phyloP scores from a whole-genome alignment of 805 yeast genomes.

The Millerago galiae region DNA sequence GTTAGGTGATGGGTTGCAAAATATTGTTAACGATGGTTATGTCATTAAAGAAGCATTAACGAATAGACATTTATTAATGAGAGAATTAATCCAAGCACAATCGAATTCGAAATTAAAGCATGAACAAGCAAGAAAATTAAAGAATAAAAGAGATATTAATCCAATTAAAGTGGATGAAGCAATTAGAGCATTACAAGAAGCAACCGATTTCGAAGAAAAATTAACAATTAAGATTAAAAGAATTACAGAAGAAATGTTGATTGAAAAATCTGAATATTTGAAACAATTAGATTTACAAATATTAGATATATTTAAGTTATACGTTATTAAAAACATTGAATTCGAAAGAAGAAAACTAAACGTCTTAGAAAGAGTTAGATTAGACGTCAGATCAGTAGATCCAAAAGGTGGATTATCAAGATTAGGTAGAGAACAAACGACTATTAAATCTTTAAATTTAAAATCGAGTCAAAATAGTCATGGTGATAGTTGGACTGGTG shows the following conservation, averaged over 20 bases:
- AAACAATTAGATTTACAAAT: constrained; percentile 52
- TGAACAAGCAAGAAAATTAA: constrained; percentile 61
- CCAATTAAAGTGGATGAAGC: constrained; percentile 92
- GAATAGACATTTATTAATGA: constrained; percentile 85
- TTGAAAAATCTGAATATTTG: constrained; percentile 60
- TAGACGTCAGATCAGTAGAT: constrained; percentile 71
- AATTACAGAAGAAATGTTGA: constrained; percentile 78
- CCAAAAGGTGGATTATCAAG: constrained; percentile 75
- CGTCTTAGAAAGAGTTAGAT: constrained; percentile 63
- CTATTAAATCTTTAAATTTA: constrained; percentile 21
- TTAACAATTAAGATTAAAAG: constrained; percentile 73
- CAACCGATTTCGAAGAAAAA: constrained; percentile 69
- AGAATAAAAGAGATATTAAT: constrained; percentile 66
- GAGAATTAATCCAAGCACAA: constrained; percentile 80
- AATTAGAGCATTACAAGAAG: constrained; percentile 67
- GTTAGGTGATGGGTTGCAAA: constrained; percentile 66
- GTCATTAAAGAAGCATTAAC: constrained; percentile 89
- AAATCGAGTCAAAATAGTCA: constrained; percentile 37
- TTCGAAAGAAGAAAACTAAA: constrained; percentile 77
- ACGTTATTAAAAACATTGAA: constrained; percentile 68
- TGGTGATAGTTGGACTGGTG: constrained; percentile 60
- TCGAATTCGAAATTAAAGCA: constrained; percentile 64
- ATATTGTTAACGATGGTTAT: constrained; percentile 68
- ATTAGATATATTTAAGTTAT: constrained; percentile 46
- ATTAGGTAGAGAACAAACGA: constrained; percentile 65